Base-by-base conservation (phyloP, 352 stramenopile species). In the Phytopythium montanum region DNA sequence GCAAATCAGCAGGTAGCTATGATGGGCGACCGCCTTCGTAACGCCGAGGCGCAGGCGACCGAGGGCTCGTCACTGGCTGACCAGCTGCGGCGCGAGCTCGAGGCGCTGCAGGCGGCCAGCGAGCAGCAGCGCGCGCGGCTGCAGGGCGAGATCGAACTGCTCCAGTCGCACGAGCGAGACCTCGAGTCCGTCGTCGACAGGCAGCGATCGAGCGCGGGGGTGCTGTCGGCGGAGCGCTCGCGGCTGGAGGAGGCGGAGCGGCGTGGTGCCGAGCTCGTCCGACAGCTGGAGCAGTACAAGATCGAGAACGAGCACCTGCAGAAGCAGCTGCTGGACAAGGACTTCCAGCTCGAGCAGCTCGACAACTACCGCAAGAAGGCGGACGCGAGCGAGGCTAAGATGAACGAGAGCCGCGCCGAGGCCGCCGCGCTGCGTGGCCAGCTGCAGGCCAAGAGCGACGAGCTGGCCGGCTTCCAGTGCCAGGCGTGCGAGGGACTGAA, bases 251-350 rank as follows among this genome's bases (percentile, higher is more conserved):
- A 66, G 34, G 64, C 69, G 29, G 26, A 65, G n/a, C 16, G 36
- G 0, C 70, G 72, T 31, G 68, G 64, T 29, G 66, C 81, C 8
- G 73, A 88, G 29, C 52, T 85, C n/a, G 48, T 70, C 5, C 65
- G 72, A 26, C 72, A 88, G 28, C 55, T 88, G 29, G 67, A 87
- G 53, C 75, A 89, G 58, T 81, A 87, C 69, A 87, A 89, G 59
- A 87, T 85, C 54, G 78, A 90, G 64, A 90, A 85, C 51, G 74
- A 87, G 50, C 76, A 86, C 39, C 67, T 90, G 21, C 80, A 90
- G 66, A 85, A 88, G 50, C 65, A 90, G 56, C 56, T 88, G 13
- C 71, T 66, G 10, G 80, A 90, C 61, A 83, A 85, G 34, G 80
- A 90, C 31, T 87, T 85, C 34, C 68, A 86, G 31, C 58, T 90